These are phyloP conservation scores for Mimosa pudica DNA, from an alignment of 306 rosid species.

Conservation along the genomic window DNA sequence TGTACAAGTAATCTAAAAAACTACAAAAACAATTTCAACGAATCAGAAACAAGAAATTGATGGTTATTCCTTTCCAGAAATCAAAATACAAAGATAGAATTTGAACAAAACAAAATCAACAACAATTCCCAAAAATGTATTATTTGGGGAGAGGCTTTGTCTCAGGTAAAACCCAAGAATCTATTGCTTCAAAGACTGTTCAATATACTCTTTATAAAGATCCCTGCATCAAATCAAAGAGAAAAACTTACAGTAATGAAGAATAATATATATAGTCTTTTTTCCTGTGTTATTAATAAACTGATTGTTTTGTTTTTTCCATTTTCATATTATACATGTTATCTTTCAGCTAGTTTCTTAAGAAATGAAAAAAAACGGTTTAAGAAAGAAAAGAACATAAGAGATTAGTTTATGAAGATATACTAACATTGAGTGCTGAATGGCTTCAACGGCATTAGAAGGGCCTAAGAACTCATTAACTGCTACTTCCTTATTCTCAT, in stretches of 20 bases:
- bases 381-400: neutral
- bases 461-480: constrained; percentile 87
- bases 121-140: neutral
- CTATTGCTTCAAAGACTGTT: constrained; percentile 80
- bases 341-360: neutral
- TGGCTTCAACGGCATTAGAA: constrained; percentile 70
- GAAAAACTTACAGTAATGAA: constrained; percentile 9
- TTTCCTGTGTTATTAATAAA: neutral
- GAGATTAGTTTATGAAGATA: constrained; percentile 21
- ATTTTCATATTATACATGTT: neutral
- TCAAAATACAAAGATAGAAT: constrained; percentile 25
- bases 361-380: neutral
- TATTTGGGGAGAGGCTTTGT: neutral
- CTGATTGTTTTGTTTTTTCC: neutral
- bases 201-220: constrained; percentile 90
- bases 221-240: constrained; percentile 72
- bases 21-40: no score
- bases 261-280: neutral
- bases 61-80: constrained; percentile 23
- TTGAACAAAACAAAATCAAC: constrained; percentile 27
- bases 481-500: constrained; percentile 97
- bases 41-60: neutral
- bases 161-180: neutral
- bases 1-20: neutral
- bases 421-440: constrained; percentile 84